These are phyloP conservation scores for Phanerodontia chrysosporium DNA, from an alignment of 768 basidiomycete species.

Conservation along the genomic window DNA sequence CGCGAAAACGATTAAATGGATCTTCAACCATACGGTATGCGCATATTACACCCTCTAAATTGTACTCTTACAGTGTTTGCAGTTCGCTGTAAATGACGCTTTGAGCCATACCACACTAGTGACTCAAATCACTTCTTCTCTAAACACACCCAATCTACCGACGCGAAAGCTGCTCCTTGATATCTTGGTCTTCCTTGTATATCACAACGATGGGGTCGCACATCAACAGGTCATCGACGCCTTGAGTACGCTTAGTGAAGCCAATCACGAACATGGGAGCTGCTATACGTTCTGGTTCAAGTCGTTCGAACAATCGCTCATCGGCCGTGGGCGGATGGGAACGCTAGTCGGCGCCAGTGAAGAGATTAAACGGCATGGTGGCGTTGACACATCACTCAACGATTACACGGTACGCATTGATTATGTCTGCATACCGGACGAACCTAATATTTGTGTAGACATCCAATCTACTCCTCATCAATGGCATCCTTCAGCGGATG, in stretches of 20 bases:
- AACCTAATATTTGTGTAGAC: constrained; percentile 36
- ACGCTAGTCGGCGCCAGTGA: constrained; percentile 94
- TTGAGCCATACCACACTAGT: constrained; percentile 70
- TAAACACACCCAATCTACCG: constrained; percentile 76
- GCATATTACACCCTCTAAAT: background rate
- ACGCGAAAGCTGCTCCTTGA: constrained; percentile 80
- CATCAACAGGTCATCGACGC: constrained; percentile 69
- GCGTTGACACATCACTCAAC: constrained; percentile 63
- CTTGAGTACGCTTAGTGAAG: constrained; percentile 66
- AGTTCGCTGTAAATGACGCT: constrained; percentile 71
- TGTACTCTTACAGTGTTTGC: constrained; percentile 9
- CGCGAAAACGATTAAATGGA: constrained; percentile 79
- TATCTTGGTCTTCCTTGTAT: constrained; percentile 68
- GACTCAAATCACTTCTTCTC: constrained; percentile 73
- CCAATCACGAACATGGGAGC: constrained; percentile 53
- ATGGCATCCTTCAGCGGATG: constrained; percentile 55
- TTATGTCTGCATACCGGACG: background rate
- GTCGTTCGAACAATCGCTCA: constrained; percentile 67
- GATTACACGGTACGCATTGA: constrained; percentile 81
- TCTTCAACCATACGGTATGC: constrained; percentile 65
- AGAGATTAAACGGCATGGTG: constrained; percentile 68
- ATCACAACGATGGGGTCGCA: constrained; percentile 57
- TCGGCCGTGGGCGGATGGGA: constrained; percentile 91
- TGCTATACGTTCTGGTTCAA: constrained; percentile 89
- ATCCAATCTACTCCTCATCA: constrained; percentile 69